These are phyloP conservation scores for Arabis alpina DNA, from an alignment of 345 rosid species.

Conservation along the genomic window DNA sequence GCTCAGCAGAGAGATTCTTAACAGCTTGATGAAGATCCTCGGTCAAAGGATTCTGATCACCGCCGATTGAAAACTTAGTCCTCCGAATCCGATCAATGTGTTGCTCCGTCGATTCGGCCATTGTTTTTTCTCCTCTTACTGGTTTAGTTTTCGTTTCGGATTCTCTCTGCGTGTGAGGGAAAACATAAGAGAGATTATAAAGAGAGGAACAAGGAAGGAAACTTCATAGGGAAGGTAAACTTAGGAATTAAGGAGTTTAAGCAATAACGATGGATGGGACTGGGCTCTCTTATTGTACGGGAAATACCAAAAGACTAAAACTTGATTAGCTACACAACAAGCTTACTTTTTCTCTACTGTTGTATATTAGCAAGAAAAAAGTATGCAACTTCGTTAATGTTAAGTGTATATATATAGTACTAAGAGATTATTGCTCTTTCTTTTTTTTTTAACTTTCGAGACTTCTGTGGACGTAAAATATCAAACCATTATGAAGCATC, in stretches of 20 bases:
- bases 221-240: constrained; percentile 33
- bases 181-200: background rate
- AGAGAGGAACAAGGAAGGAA: too few species aligned
- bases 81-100: constrained; percentile 64
- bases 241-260: constrained; percentile 17
- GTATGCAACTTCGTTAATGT: constrained; percentile 24
- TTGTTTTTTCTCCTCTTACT: background rate
- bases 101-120: constrained; percentile 28
- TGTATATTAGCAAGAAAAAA: background rate
- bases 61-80: constrained; percentile 61
- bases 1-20: constrained; percentile 65
- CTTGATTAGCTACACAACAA: constrained; percentile 19
- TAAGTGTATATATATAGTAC: too few species aligned
- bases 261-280: constrained; percentile 21
- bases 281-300: background rate
- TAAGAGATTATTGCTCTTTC: constrained; percentile 28
- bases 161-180: constrained; percentile 5
- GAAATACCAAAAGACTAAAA: background rate
- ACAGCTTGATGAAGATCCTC: constrained; percentile 71
- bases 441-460: background rate
- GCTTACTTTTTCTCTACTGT: background rate
- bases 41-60: constrained; percentile 49
- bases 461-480: too few species aligned
- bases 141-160: background rate
- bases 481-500: too few species aligned